A percentile compares a stretch with the other conserved stretches of the same genome.
These are phyloP conservation scores for Fragosphaeria purpurea DNA, from an alignment of 2,329 filamentous ascomycete genomes.

Conservation along the genomic window DNA sequence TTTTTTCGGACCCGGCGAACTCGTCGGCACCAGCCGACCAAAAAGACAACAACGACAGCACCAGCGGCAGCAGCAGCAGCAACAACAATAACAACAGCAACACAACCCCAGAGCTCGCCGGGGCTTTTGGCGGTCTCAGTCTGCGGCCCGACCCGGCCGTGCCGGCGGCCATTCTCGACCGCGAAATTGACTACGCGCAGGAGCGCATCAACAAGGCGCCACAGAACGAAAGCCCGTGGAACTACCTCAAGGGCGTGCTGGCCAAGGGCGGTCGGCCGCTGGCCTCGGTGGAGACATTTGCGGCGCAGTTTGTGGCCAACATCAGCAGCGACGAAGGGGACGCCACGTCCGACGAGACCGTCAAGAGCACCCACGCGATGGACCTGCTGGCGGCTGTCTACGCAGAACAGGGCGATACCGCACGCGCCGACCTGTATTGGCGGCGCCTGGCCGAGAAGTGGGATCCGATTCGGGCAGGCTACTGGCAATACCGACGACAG, in stretches of 20 bases:
- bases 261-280: constrained; percentile 51
- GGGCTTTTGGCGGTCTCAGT: constrained; percentile 27
- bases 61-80: not conserved
- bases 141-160: constrained; percentile 46
- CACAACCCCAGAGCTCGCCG: not conserved
- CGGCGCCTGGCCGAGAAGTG: constrained; percentile 70
- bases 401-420: constrained; percentile 42
- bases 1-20: constrained; percentile 55
- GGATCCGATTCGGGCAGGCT: constrained; percentile 83
- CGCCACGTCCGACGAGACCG: constrained; percentile 30
- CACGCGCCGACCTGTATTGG: constrained; percentile 59
- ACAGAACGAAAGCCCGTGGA: constrained; percentile 93
- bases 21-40: too few relatives aligned
- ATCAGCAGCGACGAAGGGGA: constrained; percentile 39
- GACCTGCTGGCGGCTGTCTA: constrained; percentile 65
- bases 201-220: constrained; percentile 67
- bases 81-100: not conserved
- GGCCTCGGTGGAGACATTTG: constrained; percentile 36
- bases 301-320: constrained; percentile 37
- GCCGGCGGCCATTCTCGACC: constrained; percentile 53
- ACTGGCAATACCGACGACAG: constrained; percentile 73
- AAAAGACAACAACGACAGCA: constrained; percentile 26
- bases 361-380: constrained; percentile 55
- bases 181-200: constrained; percentile 67
- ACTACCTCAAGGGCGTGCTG: constrained; percentile 72